A percentile compares a stretch with the other conserved stretches of the same genome.
Conservation (phyloP, 768 basidiomycete species). For the Fibroporia radiculosa region DNA sequence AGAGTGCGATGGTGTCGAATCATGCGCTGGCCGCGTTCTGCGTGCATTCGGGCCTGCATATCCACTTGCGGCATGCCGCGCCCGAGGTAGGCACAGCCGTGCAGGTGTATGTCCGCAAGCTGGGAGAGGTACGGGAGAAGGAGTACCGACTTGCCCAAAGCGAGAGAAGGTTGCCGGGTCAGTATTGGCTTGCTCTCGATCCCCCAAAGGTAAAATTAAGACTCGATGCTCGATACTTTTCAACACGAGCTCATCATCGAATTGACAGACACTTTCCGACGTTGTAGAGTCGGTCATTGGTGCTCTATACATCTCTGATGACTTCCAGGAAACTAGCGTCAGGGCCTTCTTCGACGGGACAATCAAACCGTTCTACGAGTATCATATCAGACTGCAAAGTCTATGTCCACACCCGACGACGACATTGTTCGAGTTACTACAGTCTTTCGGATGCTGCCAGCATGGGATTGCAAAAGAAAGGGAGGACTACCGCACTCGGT, state of each 20-base stretch:
- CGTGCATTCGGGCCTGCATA: slow-evolving; percentile 57
- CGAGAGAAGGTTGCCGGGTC: slow-evolving; percentile 49
- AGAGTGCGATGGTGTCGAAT: slow-evolving; percentile 87
- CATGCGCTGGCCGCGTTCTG: slow-evolving; percentile 69
- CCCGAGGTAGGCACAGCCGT: slow-evolving; percentile 43
- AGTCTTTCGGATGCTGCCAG: slow-evolving; percentile 61
- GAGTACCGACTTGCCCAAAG: slow-evolving; percentile 39
- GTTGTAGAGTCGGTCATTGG: slow-evolving; percentile 76
- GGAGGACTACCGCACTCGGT: slow-evolving; percentile 30
- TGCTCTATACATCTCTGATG: slow-evolving; percentile 72
- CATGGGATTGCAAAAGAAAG: slow-evolving; percentile 52
- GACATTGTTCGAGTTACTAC: slow-evolving; percentile 63
- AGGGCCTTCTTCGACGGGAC: slow-evolving; percentile 60
- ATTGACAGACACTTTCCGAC: slow-evolving; percentile 68
- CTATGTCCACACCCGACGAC: slow-evolving; percentile 75
- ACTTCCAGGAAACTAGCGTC: slow-evolving; percentile 52
- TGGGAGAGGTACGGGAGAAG: slow-evolving; percentile 37
- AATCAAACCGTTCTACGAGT: slow-evolving; percentile 73
- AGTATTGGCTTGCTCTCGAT: slow-evolving; percentile 74
- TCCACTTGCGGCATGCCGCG: slow-evolving; percentile 53
- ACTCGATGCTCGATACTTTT: not conserved
- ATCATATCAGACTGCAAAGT: slow-evolving; percentile 64
- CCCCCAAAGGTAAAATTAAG: slow-evolving; percentile 61
- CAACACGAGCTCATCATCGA: not conserved
- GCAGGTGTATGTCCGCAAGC: slow-evolving; percentile 39